These are phyloP conservation scores for Solanum aculeatissimum DNA, from an alignment of 305 asterid species.

Conservation along the genomic window DNA sequence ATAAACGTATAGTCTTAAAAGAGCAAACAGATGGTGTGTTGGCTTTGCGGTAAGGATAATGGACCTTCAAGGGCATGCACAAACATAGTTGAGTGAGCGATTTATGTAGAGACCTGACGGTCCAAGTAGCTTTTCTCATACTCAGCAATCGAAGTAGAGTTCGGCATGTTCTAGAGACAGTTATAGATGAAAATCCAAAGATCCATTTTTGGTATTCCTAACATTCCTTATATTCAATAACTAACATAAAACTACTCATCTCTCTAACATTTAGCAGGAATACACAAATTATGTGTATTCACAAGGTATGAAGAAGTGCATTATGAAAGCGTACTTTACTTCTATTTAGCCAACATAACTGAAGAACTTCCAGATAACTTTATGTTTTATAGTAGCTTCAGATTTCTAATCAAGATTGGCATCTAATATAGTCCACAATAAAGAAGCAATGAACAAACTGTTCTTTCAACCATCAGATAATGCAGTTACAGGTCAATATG, in stretches of 20 bases:
- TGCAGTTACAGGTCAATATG: not conserved
- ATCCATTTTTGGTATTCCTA: not conserved
- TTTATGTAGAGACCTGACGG: not conserved
- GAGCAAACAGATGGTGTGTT: not conserved
- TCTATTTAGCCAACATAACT: not conserved
- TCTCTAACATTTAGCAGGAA: not conserved
- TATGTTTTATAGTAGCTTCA: not conserved
- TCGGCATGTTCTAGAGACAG: not conserved
- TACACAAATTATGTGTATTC: not conserved
- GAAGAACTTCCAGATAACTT: not conserved
- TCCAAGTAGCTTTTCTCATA: not conserved
- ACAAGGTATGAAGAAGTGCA: not conserved
- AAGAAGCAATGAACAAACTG: not conserved
- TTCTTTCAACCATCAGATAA: not conserved
- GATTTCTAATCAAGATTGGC: not conserved
- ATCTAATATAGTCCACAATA: not conserved
- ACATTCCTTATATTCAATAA: not conserved
- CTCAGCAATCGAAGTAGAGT: not conserved
- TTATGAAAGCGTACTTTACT: not conserved
- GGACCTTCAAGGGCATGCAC: not conserved
- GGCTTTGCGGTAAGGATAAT: not conserved
- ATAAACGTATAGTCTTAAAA: not conserved
- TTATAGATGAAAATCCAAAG: not conserved
- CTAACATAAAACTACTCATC: not conserved
- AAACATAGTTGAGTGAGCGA: not conserved